A percentile compares a stretch with the other conserved stretches of the same genome.
Evolutionary conservation across 2,329 filamentous ascomycete genomes (phyloP).

Genomic region (Ophiostoma angusticollis): DNA sequence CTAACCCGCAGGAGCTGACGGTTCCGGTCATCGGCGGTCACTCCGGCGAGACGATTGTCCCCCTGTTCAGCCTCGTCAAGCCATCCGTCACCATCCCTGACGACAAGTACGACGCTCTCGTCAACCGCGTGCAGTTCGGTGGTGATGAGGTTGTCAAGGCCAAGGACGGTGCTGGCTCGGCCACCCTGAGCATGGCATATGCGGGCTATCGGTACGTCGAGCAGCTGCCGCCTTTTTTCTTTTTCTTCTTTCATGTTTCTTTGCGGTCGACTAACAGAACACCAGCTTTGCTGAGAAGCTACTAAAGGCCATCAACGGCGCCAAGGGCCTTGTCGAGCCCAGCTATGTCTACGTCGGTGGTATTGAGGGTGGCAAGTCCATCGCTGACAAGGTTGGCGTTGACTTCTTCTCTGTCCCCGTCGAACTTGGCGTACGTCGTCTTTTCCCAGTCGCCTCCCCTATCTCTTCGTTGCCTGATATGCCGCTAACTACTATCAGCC

Average conservation of each 20-base stretch:
- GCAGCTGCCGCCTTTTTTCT: background rate
- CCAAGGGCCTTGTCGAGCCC: conserved; percentile 87
- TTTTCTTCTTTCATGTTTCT: background rate
- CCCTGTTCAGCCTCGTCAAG: conserved; percentile 84
- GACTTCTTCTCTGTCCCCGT: conserved; percentile 97
- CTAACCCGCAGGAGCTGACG: conserved; percentile 67
- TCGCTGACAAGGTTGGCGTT: conserved; percentile 68
- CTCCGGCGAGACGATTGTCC: conserved; percentile 96
- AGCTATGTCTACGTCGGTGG: conserved; percentile 93
- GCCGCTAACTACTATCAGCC: conserved; percentile 36
- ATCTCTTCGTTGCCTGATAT: background rate
- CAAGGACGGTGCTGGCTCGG: conserved; percentile 72
- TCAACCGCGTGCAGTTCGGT: conserved; percentile 94
- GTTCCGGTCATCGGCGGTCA: conserved; percentile 94
- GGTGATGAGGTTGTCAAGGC: conserved; percentile 88
- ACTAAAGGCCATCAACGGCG: conserved; percentile 74
- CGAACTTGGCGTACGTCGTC: conserved; percentile 83
- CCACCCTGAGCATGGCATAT: conserved; percentile 78
- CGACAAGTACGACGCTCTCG: conserved; percentile 80
- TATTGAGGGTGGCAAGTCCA: conserved; percentile 72
- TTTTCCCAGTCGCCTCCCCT: too few species aligned
- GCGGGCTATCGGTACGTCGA: conserved; percentile 73
- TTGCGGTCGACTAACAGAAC: conserved; percentile 1
- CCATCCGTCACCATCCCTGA: conserved; percentile 68
- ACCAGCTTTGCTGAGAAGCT: conserved; percentile 87